Evolutionary conservation across 225 moss, liverwort and hornwort species (phyloP), one percentile per base, ranked within the genome.

Genomic region (Pseudisothecium myosuroides): DNA sequence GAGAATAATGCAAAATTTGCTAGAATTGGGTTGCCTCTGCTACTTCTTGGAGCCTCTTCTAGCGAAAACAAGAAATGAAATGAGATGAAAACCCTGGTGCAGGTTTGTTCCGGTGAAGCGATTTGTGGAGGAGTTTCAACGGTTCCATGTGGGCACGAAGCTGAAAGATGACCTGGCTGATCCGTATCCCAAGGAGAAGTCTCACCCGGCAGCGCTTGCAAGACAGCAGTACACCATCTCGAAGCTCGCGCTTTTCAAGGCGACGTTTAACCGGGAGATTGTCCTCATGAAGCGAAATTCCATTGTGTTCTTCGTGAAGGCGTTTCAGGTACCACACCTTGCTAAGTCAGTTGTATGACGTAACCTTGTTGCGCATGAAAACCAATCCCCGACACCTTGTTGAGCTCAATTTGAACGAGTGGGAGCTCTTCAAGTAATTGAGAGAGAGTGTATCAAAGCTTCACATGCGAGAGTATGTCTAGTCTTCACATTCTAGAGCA

Each of bases 221-320:
- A 91, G 89, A 18, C 66, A 95, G 73, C 90, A 88, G 85, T 96
- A 85, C 80, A 89, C 92, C 9, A 61, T 98, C 49, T 90, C 95
- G 31, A 92, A 90, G 26, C n/a, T 73, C 50, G 90, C 91, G 84
- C 95, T 98, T 10, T 93, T 98, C 73, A 94, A 90, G 80, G 96
- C 97, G 50, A 98, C 95, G 62, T 97, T 96, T 67, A 81, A 91
- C 7, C 96, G 93, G 31, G 98, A 98, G 82, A 6, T 86, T 62
- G 81, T 97, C 67, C 95, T 97, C 32, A 91, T 94, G 94, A 89
- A 88, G 88, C 95, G 96, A 68, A 94, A 97, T 19, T 80, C 92
- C 31, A 43, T 90, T 12, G 93, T 94, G 21, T 91, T 93, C 68
- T 37, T 91, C 72, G 93, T 95, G 74, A 97, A 96, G 90, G 89